phyloP scores from a whole-genome alignment of 768 basidiomycete genomes.

The Suillus subalutaceus region DNA sequence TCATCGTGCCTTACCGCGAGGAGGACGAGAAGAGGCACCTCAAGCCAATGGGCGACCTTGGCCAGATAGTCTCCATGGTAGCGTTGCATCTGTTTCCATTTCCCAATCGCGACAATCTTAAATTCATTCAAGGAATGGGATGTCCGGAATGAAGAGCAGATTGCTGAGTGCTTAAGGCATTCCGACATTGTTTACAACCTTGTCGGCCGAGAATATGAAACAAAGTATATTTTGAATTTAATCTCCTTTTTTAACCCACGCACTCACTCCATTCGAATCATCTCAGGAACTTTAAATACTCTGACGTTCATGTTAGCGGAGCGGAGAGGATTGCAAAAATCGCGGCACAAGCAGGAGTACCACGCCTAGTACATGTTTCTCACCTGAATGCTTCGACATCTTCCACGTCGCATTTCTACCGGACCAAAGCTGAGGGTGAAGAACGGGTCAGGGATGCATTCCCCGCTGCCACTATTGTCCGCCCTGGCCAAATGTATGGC shows the following conservation, averaged over 20 bases:
- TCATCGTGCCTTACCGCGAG: conserved; percentile 93
- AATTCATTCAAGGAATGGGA: conserved; percentile 83
- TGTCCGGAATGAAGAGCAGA: conserved; percentile 85
- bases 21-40: conserved; percentile 90
- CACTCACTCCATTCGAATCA: conserved; percentile 14
- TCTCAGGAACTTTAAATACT: conserved; percentile 85
- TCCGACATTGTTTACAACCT: conserved; percentile 98
- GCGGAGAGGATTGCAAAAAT: conserved; percentile 87
- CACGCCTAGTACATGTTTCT: conserved; percentile 90
- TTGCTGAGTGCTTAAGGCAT: conserved; percentile 90
- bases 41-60: conserved; percentile 94
- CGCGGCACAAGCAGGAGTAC: conserved; percentile 74
- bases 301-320: conserved; percentile 79
- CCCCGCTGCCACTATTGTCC: conserved; percentile 84
- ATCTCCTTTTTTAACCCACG: conserved; percentile 15
- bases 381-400: conserved; percentile 86
- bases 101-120: conserved; percentile 4
- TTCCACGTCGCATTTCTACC: conserved; percentile 84
- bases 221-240: conserved; percentile 63
- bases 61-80: conserved; percentile 95
- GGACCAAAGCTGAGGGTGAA: conserved; percentile 89
- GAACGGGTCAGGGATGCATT: conserved; percentile 81
- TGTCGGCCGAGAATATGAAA: conserved; percentile 91
- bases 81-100: conserved; percentile 22
- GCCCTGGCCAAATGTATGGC: conserved; percentile 88